A percentile compares a stretch with the other conserved stretches of the same genome.
Evolutionary conservation across 2,329 filamentous ascomycete genomes (phyloP).

Genomic region (Westerdykella sp.): DNA sequence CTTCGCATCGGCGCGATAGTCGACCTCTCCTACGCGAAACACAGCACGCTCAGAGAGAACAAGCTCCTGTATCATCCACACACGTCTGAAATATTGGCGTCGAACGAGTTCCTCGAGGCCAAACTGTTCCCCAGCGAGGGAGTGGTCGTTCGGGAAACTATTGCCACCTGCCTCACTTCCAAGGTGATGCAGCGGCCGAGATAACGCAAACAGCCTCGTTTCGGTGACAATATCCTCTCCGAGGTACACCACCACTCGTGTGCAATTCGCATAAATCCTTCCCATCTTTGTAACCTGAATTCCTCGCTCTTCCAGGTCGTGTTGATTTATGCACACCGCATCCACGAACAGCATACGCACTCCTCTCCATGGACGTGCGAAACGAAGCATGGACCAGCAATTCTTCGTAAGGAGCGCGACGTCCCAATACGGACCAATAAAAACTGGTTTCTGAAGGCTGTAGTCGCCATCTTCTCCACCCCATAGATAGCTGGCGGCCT

Average conservation of each 20-base stretch:
- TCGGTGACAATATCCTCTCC: conserved; percentile 12
- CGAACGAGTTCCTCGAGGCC: neutral
- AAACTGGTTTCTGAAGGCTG: conserved; percentile 13
- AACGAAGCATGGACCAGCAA: conserved; percentile 20
- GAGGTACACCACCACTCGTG: conserved; percentile 7
- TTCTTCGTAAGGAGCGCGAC: conserved; percentile 24
- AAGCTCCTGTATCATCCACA: conserved; percentile 12
- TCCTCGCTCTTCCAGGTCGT: conserved; percentile 1
- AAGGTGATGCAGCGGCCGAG: neutral
- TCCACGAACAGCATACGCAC: conserved; percentile 9
- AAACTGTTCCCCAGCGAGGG: neutral
- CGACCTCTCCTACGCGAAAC: conserved; percentile 5
- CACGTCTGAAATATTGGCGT: conserved; percentile 2
- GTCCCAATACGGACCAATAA: conserved; percentile 23
- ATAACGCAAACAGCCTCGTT: neutral
- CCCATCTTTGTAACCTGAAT: conserved; percentile 10
- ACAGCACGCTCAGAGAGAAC: conserved; percentile 4
- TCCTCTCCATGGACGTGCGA: conserved; percentile 6
- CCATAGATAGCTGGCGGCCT: conserved; percentile 27
- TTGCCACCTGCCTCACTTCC: neutral
- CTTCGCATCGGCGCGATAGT: conserved; percentile 2
- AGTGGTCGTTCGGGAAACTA: neutral
- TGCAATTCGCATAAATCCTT: conserved; percentile 5
- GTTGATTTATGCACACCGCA: conserved; percentile 11
- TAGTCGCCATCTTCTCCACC: conserved; percentile 22